phyloP scores from a whole-genome alignment of 495 filamentous ascomycete species.

The Aspergillus taichungensis region DNA sequence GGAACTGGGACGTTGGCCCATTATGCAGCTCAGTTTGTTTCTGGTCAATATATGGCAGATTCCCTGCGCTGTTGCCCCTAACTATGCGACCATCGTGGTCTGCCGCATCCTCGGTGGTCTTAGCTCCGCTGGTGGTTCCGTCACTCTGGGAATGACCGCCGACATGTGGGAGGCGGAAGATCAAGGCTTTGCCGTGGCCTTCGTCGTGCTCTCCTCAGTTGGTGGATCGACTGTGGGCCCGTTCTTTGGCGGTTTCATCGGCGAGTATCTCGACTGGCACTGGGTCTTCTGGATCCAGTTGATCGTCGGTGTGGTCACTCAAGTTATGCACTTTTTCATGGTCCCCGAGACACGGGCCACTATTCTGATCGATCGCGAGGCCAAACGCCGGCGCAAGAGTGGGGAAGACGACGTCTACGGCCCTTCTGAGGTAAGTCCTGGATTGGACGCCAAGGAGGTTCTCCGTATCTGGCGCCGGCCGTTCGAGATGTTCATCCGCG shows the following conservation, averaged over 20 bases:
- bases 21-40: slow-evolving; percentile 52
- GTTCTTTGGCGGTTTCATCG: slow-evolving; percentile 65
- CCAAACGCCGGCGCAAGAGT: slow-evolving; percentile 47
- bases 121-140: slow-evolving; percentile 61
- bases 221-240: slow-evolving; percentile 62
- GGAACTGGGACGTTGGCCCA: slow-evolving; percentile 55
- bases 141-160: slow-evolving; percentile 65
- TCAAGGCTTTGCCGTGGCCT: slow-evolving; percentile 53
- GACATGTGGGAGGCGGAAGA: slow-evolving; percentile 60
- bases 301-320: slow-evolving; percentile 54
- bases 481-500: slow-evolving; percentile 61
- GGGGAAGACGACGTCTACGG: slow-evolving; percentile 45
- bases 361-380: slow-evolving; percentile 52
- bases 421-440: slow-evolving; percentile 42
- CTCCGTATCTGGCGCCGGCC: slow-evolving; percentile 52
- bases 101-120: slow-evolving; percentile 55
- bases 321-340: slow-evolving; percentile 52
- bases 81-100: slow-evolving; percentile 51
- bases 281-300: slow-evolving; percentile 72
- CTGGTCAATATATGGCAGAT: slow-evolving; percentile 62
- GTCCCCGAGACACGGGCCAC: slow-evolving; percentile 60
- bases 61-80: slow-evolving; percentile 58
- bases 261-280: slow-evolving; percentile 48
- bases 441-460: slow-evolving; percentile 23
- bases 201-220: slow-evolving; percentile 61